Evolutionary conservation across 164 flowering plant genomes (phyloP).

Genomic region (Paratinospora sagittata): DNA sequence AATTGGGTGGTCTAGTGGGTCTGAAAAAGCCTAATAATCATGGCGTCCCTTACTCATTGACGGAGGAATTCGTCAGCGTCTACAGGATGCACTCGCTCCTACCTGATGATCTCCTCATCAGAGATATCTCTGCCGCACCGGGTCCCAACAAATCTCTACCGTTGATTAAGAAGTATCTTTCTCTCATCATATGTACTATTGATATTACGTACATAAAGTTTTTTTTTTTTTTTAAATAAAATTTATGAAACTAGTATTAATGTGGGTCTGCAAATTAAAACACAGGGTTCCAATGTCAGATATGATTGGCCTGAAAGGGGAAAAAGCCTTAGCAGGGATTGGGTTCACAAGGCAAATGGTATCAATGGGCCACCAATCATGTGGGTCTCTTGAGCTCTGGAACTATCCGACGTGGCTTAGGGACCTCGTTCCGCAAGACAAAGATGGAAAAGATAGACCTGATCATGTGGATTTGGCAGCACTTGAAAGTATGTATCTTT

Average conservation of each 20-base stretch:
- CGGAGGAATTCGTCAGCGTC: constrained; percentile 58
- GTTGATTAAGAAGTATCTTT: constrained; percentile 19
- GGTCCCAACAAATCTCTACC: constrained; percentile 33
- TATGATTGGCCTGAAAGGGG: constrained; percentile 36
- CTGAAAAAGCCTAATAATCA: constrained; percentile 27
- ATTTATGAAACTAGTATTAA: background rate
- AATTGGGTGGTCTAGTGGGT: constrained; percentile 35
- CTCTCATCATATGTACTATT: too few relatives aligned
- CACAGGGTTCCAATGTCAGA: constrained; percentile 32
- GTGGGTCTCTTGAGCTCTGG: constrained; percentile 37
- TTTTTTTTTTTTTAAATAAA: too few relatives aligned
- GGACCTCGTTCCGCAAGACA: constrained; percentile 28
- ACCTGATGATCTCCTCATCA: constrained; percentile 41
- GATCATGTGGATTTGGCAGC: constrained; percentile 39
- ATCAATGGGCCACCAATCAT: constrained; percentile 49
- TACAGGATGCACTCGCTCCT: constrained; percentile 70
- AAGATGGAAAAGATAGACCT: constrained; percentile 28
- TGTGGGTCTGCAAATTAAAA: background rate
- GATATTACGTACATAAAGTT: too few relatives aligned
- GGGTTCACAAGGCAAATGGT: constrained; percentile 30
- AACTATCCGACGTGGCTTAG: constrained; percentile 38
- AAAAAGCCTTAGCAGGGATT: constrained; percentile 21
- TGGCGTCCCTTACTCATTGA: constrained; percentile 60
- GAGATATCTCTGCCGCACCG: constrained; percentile 23
- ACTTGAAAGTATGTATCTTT: constrained; percentile 24